These are phyloP conservation scores for Tulasnella sp. DNA, from an alignment of 768 basidiomycete genomes.

Conservation along the genomic window DNA sequence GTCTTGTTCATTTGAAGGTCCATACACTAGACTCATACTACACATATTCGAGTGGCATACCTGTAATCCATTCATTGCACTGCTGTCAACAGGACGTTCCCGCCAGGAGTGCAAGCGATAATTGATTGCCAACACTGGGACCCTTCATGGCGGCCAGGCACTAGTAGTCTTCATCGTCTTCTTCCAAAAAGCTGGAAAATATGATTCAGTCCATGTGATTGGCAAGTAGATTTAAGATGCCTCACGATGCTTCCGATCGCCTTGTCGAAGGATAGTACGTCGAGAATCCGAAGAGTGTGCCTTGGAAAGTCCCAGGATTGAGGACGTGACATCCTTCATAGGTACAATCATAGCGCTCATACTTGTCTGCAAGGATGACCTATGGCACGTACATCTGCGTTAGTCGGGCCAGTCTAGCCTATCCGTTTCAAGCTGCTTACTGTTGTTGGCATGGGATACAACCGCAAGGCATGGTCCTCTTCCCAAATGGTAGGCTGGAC, in stretches of 20 bases:
- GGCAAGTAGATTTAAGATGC: not conserved
- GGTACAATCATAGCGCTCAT: conserved; percentile 89
- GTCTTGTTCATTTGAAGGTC: too few relatives aligned
- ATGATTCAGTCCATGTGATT: too few relatives aligned
- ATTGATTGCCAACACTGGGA: too few relatives aligned
- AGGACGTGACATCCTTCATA: conserved; percentile 98
- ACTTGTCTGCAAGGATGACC: conserved; percentile 92
- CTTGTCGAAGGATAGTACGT: conserved; percentile 79
- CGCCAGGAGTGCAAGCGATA: too few relatives aligned
- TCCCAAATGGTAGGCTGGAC: conserved; percentile 84
- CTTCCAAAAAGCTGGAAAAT: too few relatives aligned
- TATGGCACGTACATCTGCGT: conserved; percentile 25
- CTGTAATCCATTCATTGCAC: too few relatives aligned
- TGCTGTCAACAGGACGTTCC: too few relatives aligned
- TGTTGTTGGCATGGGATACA: conserved; percentile 89
- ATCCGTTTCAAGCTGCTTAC: conserved; percentile 37
- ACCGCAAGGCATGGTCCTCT: conserved; percentile 79
- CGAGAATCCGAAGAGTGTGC: conserved; percentile 73
- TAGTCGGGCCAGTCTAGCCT: conserved; percentile 2
- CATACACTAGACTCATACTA: too few relatives aligned
- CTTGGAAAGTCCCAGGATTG: conserved; percentile 89
- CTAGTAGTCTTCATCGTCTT: too few relatives aligned
- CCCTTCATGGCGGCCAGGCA: too few relatives aligned
- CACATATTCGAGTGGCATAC: too few relatives aligned
- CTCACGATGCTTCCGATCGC: conserved; percentile 77